phyloP scores from a whole-genome alignment of 2,329 filamentous ascomycete genomes.

The Emergomyces pasteurianus region DNA sequence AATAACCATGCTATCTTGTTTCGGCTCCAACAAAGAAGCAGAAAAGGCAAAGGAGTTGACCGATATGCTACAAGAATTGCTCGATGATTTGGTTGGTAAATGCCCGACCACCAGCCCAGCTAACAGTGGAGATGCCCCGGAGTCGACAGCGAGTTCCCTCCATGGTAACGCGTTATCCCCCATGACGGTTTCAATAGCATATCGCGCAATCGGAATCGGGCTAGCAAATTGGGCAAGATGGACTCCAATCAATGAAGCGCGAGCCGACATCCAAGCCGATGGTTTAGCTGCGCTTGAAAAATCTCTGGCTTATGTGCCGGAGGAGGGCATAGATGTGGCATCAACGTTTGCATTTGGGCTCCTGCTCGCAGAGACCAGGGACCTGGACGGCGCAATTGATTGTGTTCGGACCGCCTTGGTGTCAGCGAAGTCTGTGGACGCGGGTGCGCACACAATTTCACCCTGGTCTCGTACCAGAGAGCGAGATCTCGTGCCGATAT shows the following conservation, averaged over 20 bases:
- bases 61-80: conserved; percentile 42
- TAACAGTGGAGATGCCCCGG: conserved; percentile 8
- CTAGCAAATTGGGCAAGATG: conserved; percentile 78
- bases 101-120: conserved; percentile 8
- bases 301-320: conserved; percentile 56
- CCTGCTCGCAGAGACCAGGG: conserved; percentile 78
- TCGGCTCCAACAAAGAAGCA: conserved; percentile 60
- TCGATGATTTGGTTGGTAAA: conserved; percentile 15
- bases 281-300: conserved; percentile 65
- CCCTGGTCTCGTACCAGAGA: conserved; percentile 23
- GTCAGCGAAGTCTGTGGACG: conserved; percentile 24
- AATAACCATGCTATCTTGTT: conserved; percentile 68
- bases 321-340: conserved; percentile 56
- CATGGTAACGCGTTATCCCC: conserved; percentile 38
- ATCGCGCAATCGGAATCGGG: conserved; percentile 74
- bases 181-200: conserved; percentile 55
- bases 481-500: conserved; percentile 59
- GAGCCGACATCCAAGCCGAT: conserved; percentile 62
- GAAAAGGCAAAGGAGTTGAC: conserved; percentile 67
- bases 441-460: conserved; percentile 8
- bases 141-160: conserved; percentile 3
- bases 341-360: conserved; percentile 69
- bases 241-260: conserved; percentile 61
- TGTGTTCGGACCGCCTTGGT: conserved; percentile 65
- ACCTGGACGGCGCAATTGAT: conserved; percentile 69